Evolutionary conservation across 257 asterid species (phyloP).

Genomic region (Mitragyna speciosa): DNA sequence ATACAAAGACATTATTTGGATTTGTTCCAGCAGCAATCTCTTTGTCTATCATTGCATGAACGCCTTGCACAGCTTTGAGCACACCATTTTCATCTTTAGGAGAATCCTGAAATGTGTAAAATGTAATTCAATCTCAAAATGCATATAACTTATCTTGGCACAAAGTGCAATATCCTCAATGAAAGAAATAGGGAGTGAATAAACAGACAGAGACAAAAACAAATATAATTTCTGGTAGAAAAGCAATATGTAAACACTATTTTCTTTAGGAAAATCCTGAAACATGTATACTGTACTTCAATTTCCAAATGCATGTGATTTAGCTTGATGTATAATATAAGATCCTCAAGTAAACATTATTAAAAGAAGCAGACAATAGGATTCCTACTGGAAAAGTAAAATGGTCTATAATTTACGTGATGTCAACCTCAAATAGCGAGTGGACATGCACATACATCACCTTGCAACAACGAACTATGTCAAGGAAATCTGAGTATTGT

Average conservation of each 20-base stretch:
- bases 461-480: background rate
- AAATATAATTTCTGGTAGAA: background rate
- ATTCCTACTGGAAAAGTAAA: background rate
- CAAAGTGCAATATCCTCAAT: conserved; percentile 4
- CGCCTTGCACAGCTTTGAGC: conserved; percentile 76
- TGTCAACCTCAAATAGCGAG: too few relatives aligned
- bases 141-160: background rate
- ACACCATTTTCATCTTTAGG: conserved; percentile 69
- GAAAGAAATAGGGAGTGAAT: background rate
- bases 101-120: conserved; percentile 52
- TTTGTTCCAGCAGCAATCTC: conserved; percentile 74
- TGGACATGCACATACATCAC: background rate
- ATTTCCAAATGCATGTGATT: background rate
- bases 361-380: background rate
- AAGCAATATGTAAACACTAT: conserved; percentile 7
- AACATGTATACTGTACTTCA: background rate
- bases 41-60: conserved; percentile 81
- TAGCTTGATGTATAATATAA: background rate
- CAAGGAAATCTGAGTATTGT: background rate
- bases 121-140: background rate
- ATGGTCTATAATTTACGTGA: background rate
- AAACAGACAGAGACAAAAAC: background rate
- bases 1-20: conserved; percentile 70
- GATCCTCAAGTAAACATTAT: background rate
- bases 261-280: background rate